phyloP scores from a whole-genome alignment of 2,329 filamentous ascomycete species.

The Bisporella sp. region DNA sequence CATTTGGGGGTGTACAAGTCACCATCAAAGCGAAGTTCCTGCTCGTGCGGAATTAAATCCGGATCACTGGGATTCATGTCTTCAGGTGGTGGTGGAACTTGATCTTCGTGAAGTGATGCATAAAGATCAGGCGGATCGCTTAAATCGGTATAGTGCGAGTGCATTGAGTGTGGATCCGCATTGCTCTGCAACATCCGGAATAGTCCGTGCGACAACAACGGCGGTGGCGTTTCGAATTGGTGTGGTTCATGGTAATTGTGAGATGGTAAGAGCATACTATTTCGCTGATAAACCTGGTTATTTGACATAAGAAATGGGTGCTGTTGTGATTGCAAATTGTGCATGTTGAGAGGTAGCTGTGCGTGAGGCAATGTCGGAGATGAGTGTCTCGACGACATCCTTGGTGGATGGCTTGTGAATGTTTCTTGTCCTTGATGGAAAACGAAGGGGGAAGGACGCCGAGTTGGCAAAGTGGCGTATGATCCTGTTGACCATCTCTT shows the following conservation, averaged over 20 bases:
- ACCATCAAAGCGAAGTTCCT: conserved; percentile 70
- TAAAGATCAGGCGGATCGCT: conserved; percentile 74
- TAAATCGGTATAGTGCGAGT: conserved; percentile 65
- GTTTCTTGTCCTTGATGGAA: conserved; percentile 55
- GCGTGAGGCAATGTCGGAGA: conserved; percentile 37
- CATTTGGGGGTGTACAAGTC: conserved; percentile 79
- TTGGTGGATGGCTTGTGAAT: conserved; percentile 46
- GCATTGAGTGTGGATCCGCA: conserved; percentile 58
- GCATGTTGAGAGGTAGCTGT: conserved; percentile 39
- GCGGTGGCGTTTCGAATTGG: conserved; percentile 52
- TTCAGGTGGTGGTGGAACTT: conserved; percentile 65
- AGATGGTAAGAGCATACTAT: conserved; percentile 52
- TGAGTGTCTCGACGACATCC: conserved; percentile 47
- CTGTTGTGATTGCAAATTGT: conserved; percentile 50
- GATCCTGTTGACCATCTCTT: conserved; percentile 77
- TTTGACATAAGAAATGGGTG: conserved; percentile 49
- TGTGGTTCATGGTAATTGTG: conserved; percentile 40
- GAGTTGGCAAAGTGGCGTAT: conserved; percentile 50
- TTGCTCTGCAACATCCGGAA: conserved; percentile 72
- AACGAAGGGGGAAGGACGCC: conserved; percentile 53
- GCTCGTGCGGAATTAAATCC: conserved; percentile 69
- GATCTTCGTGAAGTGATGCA: conserved; percentile 66
- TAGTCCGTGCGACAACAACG: conserved; percentile 61
- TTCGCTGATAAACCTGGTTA: conserved; percentile 42
- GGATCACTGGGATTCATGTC: conserved; percentile 77